Evolutionary conservation across 306 rosid genomes (phyloP).

Genomic region (Canavalia ensiformis): DNA sequence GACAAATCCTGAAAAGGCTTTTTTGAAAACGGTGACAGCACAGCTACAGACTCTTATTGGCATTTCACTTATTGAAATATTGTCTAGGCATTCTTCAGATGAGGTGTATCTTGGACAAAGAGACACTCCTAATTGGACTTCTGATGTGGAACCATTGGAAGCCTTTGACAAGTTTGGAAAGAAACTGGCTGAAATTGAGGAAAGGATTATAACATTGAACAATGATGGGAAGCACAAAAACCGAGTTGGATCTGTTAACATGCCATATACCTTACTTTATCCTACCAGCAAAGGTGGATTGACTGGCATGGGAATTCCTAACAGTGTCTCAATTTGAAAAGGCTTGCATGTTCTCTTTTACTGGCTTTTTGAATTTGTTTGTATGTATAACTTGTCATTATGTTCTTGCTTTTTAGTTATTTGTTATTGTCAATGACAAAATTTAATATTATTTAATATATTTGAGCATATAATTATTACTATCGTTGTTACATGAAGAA

Average conservation of each 20-base stretch:
- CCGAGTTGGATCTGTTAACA: slow-evolving; percentile 68
- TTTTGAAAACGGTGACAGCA: slow-evolving; percentile 59
- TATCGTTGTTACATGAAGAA: too few species aligned
- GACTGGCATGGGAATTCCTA: slow-evolving; percentile 86
- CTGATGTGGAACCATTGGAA: slow-evolving; percentile 57
- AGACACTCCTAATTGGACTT: slow-evolving; percentile 71
- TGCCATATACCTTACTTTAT: slow-evolving; percentile 79
- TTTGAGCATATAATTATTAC: too few species aligned
- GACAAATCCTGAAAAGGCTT: slow-evolving; percentile 57
- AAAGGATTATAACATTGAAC: slow-evolving; percentile 58
- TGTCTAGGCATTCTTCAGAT: slow-evolving; percentile 66
- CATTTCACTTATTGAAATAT: slow-evolving; percentile 55
- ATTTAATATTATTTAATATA: too few species aligned
- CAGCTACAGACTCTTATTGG: slow-evolving; percentile 60
- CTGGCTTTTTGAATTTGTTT: not conserved
- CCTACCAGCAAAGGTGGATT: slow-evolving; percentile 74
- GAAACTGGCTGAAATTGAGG: slow-evolving; percentile 63
- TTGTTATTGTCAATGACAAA: too few species aligned
- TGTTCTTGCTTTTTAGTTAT: too few species aligned
- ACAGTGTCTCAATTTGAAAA: slow-evolving; percentile 76
- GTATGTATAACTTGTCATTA: not conserved
- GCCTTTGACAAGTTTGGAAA: slow-evolving; percentile 65
- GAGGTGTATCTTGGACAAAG: slow-evolving; percentile 70
- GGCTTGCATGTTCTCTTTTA: not conserved
- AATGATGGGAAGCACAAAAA: slow-evolving; percentile 61